Evolutionary conservation across 257 asterid genomes (phyloP), one percentile per base, ranked within the genome.

Genomic region (Ehretia macrophylla): DNA sequence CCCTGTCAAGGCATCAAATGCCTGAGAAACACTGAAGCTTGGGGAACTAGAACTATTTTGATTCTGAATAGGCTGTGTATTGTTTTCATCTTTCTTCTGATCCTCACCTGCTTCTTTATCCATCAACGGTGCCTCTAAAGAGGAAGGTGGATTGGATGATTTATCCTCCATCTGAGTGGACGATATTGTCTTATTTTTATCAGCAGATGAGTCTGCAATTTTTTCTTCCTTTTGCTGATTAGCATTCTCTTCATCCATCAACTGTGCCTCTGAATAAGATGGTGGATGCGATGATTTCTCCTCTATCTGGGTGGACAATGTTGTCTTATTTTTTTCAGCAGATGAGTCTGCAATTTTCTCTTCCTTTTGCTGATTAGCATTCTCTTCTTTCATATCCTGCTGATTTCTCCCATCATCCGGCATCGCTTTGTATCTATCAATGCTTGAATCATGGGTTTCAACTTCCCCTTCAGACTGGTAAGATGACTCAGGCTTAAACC

Each of bases 1-100:
- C 37, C 81, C 95, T 49, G 96, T 78, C 44, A 93, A 74, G 52
- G 96, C 92, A 75, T 75, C 80, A 6, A 93, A 79, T 62, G 99
- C 95, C 70, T 81, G 88, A 77, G 90, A 78, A 68, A 89, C 93
- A 75, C 71, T 80, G 72, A 89, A 84, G 62, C 65, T 59, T 49
- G 91, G 76, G 16, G 89, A 64, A 44, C 66, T 77, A 55, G 83
- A 72, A 45, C 38, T 64, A 68, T 62, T 72, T 67, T 69, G 81
- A 69, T 52, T 70, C 64, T 72, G 56, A 53, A 45, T 57, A 51
- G 81, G 55, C 59, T 22, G 67, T 50, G 64, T 51, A 52, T 60
- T 80, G 51, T 63, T 71, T 59, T 82, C 90, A 58, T 78, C 87
- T 56, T 69, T 81, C 67, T 60, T 70, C 44, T 68, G 75, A 76